Base-by-base conservation (phyloP, 257 asterid genomes). In the Verbascum thapsus region DNA sequence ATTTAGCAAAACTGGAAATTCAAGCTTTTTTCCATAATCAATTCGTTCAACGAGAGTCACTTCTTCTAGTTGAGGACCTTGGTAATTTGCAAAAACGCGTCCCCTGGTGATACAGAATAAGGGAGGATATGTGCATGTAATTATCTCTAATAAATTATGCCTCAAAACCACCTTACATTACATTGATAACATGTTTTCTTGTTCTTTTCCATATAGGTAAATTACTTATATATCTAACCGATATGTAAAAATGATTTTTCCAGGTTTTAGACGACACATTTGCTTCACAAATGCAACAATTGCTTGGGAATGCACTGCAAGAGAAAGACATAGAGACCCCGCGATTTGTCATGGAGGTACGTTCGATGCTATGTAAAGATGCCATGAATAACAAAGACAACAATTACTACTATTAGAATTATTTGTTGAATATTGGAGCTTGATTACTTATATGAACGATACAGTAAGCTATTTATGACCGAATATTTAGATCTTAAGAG, bases 251-350 rank as follows among this genome's bases (percentile, higher is more conserved):
- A 2, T 26, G 5, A 26, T 26, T 26, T 19, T 17, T 64, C 60
- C 85, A 91, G 98, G 94, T 88, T 17, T 37, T 91, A 2, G 86
- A 89, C 61, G 95, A 88, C 59, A 85, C 83, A 2, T 91, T 91
- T 77, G 96, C 95, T 41, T 86, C 97, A 2, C 82, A 85, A 65
- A 91, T 91, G 96, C 98, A 88, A 70, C 73, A 72, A 19, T 45
- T 86, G 74, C 83, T 91, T 0, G 98, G 98, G 17, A 89, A 88
- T 61, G 79, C 78, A 9, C 74, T 91, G 6, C 96, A 81, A 16
- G 88, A 86, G 73, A 91, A 83, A 48, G 98, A 86, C 65, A 51
- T 86, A 55, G 98, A 86, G 47, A 86, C 88, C 9, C 98, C 98
- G 6, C 82, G 90, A 61, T 75, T 86, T 7, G 72, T 88, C 41